A percentile compares a stretch with the other conserved stretches of the same genome.
Conservation (phyloP, 2,329 filamentous ascomycete species). For the Bipolaris sorokiniana region DNA sequence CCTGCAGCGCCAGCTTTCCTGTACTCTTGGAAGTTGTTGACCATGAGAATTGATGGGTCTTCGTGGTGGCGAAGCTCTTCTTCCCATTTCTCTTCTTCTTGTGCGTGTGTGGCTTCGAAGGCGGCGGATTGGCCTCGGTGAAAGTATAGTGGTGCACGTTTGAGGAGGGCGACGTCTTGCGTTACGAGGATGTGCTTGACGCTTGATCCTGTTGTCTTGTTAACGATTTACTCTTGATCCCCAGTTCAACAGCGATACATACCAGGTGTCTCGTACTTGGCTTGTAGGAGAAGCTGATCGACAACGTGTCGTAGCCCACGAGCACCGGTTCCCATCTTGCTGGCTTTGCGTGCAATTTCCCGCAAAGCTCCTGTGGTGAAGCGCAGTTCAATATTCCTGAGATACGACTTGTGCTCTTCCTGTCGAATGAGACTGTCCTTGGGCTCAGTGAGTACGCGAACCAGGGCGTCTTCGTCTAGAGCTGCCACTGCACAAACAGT, state of each 20-base stretch:
- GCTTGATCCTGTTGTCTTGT: slow-evolving; percentile 42
- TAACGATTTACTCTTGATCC: slow-evolving; percentile 4
- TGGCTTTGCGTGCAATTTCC: slow-evolving; percentile 76
- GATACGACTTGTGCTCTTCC: slow-evolving; percentile 85
- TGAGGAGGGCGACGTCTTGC: slow-evolving; percentile 53
- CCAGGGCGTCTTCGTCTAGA: slow-evolving; percentile 70
- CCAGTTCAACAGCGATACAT: slow-evolving; percentile 12
- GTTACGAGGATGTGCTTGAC: slow-evolving; percentile 56
- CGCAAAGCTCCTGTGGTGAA: slow-evolving; percentile 84
- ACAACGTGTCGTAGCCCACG: slow-evolving; percentile 56
- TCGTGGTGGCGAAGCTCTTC: slow-evolving; percentile 44
- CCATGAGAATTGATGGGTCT: slow-evolving; percentile 26
- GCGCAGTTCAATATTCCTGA: slow-evolving; percentile 75
- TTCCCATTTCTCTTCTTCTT: slow-evolving; percentile 57
- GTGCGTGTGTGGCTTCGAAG: slow-evolving; percentile 49
- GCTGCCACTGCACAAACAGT: slow-evolving; percentile 85
- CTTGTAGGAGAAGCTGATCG: slow-evolving; percentile 54
- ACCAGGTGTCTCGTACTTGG: slow-evolving; percentile 57
- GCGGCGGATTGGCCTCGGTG: slow-evolving; percentile 50
- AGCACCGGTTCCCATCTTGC: slow-evolving; percentile 73
- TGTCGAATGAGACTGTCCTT: slow-evolving; percentile 86
- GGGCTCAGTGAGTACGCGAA: slow-evolving; percentile 90
- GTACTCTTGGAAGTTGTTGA: slow-evolving; percentile 55
- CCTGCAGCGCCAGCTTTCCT: slow-evolving; percentile 48
- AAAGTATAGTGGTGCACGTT: slow-evolving; percentile 52